Percentiles rank a stretch among this genome's conserved stretches.
phyloP scores from a whole-genome alignment of 1,284 basidiomycete species.

The Ustilago bromivora region DNA sequence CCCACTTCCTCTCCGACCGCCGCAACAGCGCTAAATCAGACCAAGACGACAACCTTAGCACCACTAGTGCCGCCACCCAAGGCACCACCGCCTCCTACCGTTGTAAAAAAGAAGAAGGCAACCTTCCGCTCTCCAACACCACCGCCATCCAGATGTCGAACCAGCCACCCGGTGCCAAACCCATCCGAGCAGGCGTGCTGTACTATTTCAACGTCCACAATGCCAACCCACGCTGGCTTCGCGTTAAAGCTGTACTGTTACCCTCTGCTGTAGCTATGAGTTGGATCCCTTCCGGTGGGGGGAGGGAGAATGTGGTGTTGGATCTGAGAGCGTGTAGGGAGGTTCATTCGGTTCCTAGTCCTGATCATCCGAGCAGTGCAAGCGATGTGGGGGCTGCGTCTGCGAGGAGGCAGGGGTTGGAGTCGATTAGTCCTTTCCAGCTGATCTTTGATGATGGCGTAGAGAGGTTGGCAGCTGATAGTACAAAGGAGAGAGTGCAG shows the following conservation, averaged over 20 bases:
- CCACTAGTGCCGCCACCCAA: conserved; percentile 41
- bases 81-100: conserved; percentile 55
- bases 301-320: conserved; percentile 58
- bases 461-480: conserved; percentile 58
- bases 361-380: conserved; percentile 53
- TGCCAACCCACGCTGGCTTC: conserved; percentile 50
- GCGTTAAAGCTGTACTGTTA: conserved; percentile 58
- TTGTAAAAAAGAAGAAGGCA: conserved; percentile 44
- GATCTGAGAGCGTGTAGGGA: conserved; percentile 60
- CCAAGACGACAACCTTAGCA: conserved; percentile 41
- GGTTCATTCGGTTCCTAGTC: conserved; percentile 60
- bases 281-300: conserved; percentile 61
- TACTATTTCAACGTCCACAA: conserved; percentile 63
- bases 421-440: conserved; percentile 57
- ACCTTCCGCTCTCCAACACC: conserved; percentile 37
- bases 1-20: conserved; percentile 26
- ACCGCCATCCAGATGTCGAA: conserved; percentile 45
- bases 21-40: conserved; percentile 40
- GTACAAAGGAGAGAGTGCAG: conserved; percentile 55
- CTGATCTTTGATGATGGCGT: conserved; percentile 67
- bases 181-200: conserved; percentile 51
- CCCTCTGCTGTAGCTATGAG: conserved; percentile 61
- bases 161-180: conserved; percentile 32
- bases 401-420: conserved; percentile 51
- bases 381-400: conserved; percentile 50